These are phyloP conservation scores for Rhodotorula sp. DNA, from an alignment of 1,284 basidiomycete genomes.

Conservation along the genomic window DNA sequence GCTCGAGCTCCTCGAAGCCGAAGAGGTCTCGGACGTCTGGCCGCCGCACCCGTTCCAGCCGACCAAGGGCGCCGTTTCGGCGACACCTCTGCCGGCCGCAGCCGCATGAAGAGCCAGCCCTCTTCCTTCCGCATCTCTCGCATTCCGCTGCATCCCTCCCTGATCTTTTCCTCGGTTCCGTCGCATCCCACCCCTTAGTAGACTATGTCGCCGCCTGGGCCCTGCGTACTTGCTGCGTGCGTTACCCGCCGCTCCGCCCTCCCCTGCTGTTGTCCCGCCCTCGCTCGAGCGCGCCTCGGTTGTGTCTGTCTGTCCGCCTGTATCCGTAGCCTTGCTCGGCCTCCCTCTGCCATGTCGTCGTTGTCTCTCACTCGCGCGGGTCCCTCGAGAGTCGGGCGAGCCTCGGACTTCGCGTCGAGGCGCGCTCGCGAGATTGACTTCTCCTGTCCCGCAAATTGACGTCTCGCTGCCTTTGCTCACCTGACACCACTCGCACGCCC, in stretches of 20 bases:
- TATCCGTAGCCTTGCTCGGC: neutral
- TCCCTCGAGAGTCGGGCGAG: neutral
- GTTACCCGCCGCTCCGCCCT: neutral
- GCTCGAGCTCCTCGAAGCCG: constrained; percentile 23
- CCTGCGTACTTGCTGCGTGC: neutral
- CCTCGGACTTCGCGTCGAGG: no score
- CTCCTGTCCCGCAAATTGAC: no score
- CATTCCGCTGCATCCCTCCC: neutral
- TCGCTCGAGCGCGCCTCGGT: neutral
- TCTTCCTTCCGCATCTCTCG: neutral
- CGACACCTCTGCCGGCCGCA: neutral
- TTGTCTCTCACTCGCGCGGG: neutral
- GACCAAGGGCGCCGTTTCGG: neutral
- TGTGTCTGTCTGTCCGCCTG: neutral
- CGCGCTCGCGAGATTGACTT: no score
- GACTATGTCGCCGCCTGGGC: neutral
- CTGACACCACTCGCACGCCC: no score
- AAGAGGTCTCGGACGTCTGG: constrained; percentile 33
- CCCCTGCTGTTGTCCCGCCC: neutral
- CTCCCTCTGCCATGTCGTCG: neutral
- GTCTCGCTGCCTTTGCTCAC: no score
- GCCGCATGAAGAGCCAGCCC: neutral
- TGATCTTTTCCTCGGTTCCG: neutral
- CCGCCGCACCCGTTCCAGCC: constrained; percentile 42
- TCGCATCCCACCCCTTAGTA: neutral